Evolutionary conservation across 2,329 filamentous ascomycete genomes (phyloP), one percentile per base, ranked within the genome.

Genomic region (Chaetomium sp.): DNA sequence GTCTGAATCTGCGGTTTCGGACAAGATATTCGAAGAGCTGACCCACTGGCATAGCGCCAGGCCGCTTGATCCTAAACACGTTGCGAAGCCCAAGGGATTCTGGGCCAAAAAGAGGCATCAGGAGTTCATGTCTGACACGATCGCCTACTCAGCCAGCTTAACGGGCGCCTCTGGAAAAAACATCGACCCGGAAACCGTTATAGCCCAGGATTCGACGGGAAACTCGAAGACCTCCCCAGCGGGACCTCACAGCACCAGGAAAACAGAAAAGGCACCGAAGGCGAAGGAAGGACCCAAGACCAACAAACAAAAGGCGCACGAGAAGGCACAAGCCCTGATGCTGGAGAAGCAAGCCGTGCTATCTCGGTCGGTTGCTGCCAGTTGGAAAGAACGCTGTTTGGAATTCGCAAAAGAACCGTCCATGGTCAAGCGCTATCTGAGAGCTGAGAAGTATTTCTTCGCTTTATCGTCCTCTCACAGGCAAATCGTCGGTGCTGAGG

Each of bases 101-200:
- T 56, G 16, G 9, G 54, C 54, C 13, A n/a, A 23, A 23, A 56
- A 38, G 33, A 56, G n/a, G 21, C 54, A 56, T 19, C 54, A 56
- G n/a, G n/a, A 56, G 54, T 56, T 56, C 31, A 56, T 56, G 54
- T 56, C 54, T 19, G 54, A 56, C 33, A 56, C 54, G 21, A 56
- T 56, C 54, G 54, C 54, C 31, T 56, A 56, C 31, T 56, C 54
- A 12, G 54, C 54, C 19, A 56, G 54, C n/a, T 21, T 56, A 33
- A 56, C 21, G 2, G 54, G 54, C 31, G 54, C 54, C 31, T 56
- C 54, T 21, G 54, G 54, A 13, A 56, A 56, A 25, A 56, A 56
- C 21, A 56, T 56, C 33, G 54, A 56, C 9, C 54, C 54, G 4
- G 54, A 56, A 33, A 56, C n/a, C n/a, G 38, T 56, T 25, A 33